These are phyloP conservation scores for Millerozyma acaciae DNA, from an alignment of 805 yeast species.

Conservation along the genomic window DNA sequence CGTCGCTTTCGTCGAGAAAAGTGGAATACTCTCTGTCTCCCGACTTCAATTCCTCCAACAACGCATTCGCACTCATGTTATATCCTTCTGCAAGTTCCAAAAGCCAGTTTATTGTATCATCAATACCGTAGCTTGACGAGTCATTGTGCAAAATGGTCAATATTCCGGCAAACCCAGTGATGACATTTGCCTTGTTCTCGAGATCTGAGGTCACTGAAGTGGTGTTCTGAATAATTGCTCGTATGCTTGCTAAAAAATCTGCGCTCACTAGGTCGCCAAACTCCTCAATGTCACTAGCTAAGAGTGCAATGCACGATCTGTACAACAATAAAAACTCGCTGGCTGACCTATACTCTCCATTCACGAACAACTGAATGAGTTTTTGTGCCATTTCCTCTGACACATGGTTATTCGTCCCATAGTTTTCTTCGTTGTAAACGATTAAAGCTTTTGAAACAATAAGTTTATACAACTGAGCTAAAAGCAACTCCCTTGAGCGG, in stretches of 20 bases:
- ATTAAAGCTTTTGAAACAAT: constrained; percentile 40
- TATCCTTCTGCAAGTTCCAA: constrained; percentile 43
- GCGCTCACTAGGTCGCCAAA: constrained; percentile 36
- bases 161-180: constrained; percentile 36
- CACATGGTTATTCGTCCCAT: constrained; percentile 35
- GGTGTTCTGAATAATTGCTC: constrained; percentile 30
- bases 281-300: constrained; percentile 49
- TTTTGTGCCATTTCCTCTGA: constrained; percentile 32
- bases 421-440: constrained; percentile 31
- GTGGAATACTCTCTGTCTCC: constrained; percentile 44
- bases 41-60: constrained; percentile 29
- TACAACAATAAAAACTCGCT: constrained; percentile 40
- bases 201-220: constrained; percentile 30
- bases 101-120: constrained; percentile 41
- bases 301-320: constrained; percentile 39
- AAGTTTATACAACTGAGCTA: constrained; percentile 49
- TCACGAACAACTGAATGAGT: constrained; percentile 31
- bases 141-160: constrained; percentile 45
- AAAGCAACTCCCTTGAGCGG: constrained; percentile 43
- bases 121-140: constrained; percentile 48
- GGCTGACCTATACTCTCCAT: constrained; percentile 31
- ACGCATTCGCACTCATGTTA: constrained; percentile 25
- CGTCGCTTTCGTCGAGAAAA: constrained; percentile 30
- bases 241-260: constrained; percentile 26
- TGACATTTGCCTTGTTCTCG: constrained; percentile 35